Conservation (phyloP, 1,284 basidiomycete genomes). For the Ustilago tritici region DNA sequence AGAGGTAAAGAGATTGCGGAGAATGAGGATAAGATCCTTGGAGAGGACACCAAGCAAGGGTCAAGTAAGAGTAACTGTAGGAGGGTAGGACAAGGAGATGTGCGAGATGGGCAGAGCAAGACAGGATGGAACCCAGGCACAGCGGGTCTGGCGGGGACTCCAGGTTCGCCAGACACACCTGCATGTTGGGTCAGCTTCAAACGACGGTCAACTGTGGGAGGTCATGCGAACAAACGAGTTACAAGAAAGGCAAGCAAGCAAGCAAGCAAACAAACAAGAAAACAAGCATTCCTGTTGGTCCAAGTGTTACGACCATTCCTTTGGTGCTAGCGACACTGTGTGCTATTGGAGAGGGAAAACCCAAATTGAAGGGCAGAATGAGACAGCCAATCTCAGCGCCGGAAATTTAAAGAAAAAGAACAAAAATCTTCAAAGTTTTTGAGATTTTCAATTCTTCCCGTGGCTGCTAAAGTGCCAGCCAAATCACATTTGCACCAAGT, state of each 20-base stretch:
- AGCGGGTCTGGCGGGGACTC: constrained; percentile 20
- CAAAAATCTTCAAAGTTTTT: too few species aligned
- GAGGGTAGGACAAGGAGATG: not conserved
- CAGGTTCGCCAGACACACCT: not conserved
- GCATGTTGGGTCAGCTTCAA: not conserved
- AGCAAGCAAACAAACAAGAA: too few species aligned
- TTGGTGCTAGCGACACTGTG: not conserved
- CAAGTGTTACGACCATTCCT: not conserved
- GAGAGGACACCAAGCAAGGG: not conserved
- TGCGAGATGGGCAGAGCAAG: not conserved
- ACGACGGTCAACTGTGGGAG: not conserved
- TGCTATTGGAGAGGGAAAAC: not conserved
- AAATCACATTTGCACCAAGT: not conserved
- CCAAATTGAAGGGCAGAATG: not conserved
- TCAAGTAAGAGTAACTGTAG: too few species aligned
- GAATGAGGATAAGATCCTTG: not conserved
- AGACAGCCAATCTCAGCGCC: constrained; percentile 1
- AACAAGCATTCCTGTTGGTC: not conserved
- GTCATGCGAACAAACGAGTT: not conserved
- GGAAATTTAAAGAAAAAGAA: not conserved
- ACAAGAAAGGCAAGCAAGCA: not conserved
- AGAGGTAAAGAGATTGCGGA: not conserved
- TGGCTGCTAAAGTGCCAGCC: not conserved
- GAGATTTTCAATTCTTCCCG: not conserved
- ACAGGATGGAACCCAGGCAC: not conserved